Conservation (phyloP, 257 asterid species). For the Nicotiana noctiflora region DNA sequence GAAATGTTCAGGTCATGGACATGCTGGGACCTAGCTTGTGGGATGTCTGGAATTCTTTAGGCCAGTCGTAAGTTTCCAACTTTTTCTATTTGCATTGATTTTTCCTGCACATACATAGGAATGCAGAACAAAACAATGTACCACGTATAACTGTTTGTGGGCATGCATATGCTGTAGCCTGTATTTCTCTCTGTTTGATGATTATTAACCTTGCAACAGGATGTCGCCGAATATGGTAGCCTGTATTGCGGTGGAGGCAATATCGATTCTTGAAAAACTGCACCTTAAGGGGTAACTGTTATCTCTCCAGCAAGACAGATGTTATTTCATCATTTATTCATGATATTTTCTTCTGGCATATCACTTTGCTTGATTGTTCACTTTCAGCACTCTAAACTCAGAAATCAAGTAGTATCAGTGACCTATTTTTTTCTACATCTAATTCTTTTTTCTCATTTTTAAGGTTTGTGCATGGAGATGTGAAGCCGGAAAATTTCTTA, state of each 20-base stretch:
- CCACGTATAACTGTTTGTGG: background rate
- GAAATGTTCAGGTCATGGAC: slow-evolving; percentile 76
- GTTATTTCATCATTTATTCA: background rate
- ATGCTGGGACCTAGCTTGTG: too few species aligned
- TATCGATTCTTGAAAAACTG: slow-evolving; percentile 92
- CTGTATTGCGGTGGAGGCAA: slow-evolving; percentile 96
- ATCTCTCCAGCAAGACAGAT: background rate
- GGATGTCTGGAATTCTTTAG: slow-evolving; percentile 86
- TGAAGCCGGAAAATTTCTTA: too few species aligned
- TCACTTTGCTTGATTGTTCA: too few species aligned
- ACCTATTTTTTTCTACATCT: too few species aligned
- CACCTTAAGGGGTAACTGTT: slow-evolving; percentile 76
- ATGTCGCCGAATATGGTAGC: slow-evolving; percentile 97
- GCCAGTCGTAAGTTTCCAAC: slow-evolving; percentile 69
- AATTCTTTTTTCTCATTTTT: too few species aligned
- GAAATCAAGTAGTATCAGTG: too few species aligned
- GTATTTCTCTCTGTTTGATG: slow-evolving; percentile 16
- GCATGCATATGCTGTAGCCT: slow-evolving; percentile 1
- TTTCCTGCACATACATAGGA: background rate
- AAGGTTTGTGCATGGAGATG: too few species aligned
- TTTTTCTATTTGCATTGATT: slow-evolving; percentile 8
- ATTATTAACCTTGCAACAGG: slow-evolving; percentile 49
- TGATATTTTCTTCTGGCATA: background rate
- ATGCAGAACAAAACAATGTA: background rate
- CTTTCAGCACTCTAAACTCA: too few species aligned